Base-by-base conservation (phyloP, 2,329 filamentous ascomycete genomes). In the Paraconiothyrium brasiliense region DNA sequence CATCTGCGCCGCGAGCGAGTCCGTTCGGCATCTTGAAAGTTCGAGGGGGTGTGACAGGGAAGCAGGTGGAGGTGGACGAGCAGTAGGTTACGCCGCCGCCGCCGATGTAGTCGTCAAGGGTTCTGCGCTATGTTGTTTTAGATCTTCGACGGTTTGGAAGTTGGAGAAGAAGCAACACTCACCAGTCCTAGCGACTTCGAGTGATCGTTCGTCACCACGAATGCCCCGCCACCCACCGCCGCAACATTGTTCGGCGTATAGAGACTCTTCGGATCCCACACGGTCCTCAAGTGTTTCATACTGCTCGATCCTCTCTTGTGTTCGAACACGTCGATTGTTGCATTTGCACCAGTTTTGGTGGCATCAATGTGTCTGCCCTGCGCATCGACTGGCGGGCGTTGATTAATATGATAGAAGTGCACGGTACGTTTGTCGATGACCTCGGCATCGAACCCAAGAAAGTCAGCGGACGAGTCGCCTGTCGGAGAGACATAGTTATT, bases 11-110 rank as follows among this genome's bases (percentile, higher is more conserved):
- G 22, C 55, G 64, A 1, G 70, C 60, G 1, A 76, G 60, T 4
- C 73, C 72, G 37, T 76, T 76, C 5, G 73, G 70, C 49, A 75
- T 73, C 46, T 70, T 76, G 56, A 76, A 67, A 16, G 63, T 67
- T 14, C 50, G 51, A 43, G 64, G 64, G 4, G 54, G 56, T 20
- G 65, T 65, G 1, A 68, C 67, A 4, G 59, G 5, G 32, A 72
- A 64, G 49, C 73, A 76, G 1, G 61, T 47, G 1, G 69, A 68
- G 0, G 58, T 41, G 14, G 56, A 41, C 2, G 63, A 47, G 60
- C 73, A 76, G 57, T 70, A 72, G 3, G 67, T 70, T 0, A 76
- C 62, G 27, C 69, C 73, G 13, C 71, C 73, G 4, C 73, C 73
- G 13, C 73, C 72, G 20, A 75, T 62, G 30, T 74, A 43, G 27